Evolutionary conservation across 1,284 basidiomycete genomes (phyloP).

Genomic region (Pseudozyma sp.): DNA sequence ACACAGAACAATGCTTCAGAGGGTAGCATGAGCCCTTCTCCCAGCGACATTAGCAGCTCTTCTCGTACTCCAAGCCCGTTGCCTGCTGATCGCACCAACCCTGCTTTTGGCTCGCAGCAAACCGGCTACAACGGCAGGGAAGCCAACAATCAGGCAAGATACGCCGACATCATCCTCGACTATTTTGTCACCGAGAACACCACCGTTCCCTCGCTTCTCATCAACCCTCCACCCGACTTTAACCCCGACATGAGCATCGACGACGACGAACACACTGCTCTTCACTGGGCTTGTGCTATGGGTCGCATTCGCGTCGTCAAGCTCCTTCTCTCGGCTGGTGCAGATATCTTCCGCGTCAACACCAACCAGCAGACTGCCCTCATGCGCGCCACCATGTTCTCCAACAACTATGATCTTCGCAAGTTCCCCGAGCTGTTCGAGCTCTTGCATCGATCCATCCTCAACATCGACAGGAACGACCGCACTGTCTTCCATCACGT

Average conservation of each 20-base stretch:
- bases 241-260: slow-evolving; percentile 97
- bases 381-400: slow-evolving; percentile 99
- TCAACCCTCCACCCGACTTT: slow-evolving; percentile 89
- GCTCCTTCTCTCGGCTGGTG: slow-evolving; percentile 90
- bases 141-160: slow-evolving; percentile 70
- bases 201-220: slow-evolving; percentile 87
- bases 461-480: slow-evolving; percentile 98
- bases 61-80: slow-evolving; percentile 87
- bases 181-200: slow-evolving; percentile 99
- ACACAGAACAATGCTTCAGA: slow-evolving; percentile 72
- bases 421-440: slow-evolving; percentile 99
- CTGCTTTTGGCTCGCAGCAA: slow-evolving; percentile 31
- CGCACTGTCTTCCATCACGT: slow-evolving; percentile 99
- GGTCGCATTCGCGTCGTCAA: slow-evolving; percentile 97
- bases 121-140: slow-evolving; percentile 36
- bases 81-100: slow-evolving; percentile 54
- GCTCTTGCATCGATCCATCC: slow-evolving; percentile 92
- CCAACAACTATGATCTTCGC: slow-evolving; percentile 98
- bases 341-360: slow-evolving; percentile 97
- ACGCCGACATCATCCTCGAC: slow-evolving; percentile 95
- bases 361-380: slow-evolving; percentile 95
- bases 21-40: slow-evolving; percentile 79
- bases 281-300: slow-evolving; percentile 99
- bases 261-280: slow-evolving; percentile 95
- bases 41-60: slow-evolving; percentile 84